These are phyloP conservation scores for Fusarium sp. DNA, from an alignment of 2,329 filamentous ascomycete genomes.

Conservation along the genomic window DNA sequence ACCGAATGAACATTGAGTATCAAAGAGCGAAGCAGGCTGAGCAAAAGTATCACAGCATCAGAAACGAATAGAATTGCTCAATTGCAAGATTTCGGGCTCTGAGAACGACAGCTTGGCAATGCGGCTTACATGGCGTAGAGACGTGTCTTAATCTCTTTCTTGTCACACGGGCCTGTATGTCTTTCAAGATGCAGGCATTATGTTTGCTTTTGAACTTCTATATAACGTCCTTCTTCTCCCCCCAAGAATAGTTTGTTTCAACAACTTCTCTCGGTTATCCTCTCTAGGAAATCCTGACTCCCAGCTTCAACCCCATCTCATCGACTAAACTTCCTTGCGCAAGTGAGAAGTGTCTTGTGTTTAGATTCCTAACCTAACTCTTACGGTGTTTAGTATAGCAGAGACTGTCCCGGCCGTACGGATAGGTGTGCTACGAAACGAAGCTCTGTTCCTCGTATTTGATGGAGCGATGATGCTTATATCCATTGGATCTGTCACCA, in stretches of 20 bases:
- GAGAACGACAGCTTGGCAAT: neutral
- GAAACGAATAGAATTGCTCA: neutral
- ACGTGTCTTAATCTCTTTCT: neutral
- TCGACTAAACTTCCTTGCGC: neutral
- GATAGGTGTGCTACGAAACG: slow-evolving; percentile 26
- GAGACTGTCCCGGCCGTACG: slow-evolving; percentile 27
- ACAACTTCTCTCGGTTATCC: neutral
- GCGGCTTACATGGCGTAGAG: neutral
- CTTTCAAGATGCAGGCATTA: neutral
- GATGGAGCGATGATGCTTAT: slow-evolving; percentile 30
- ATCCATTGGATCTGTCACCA: slow-evolving; percentile 19
- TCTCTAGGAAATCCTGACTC: too few relatives aligned
- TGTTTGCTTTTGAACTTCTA: neutral
- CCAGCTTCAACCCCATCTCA: neutral
- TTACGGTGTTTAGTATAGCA: slow-evolving; percentile 7
- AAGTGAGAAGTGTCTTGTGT: rapidly evolving
- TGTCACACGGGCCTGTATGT: neutral
- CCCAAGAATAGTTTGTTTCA: neutral
- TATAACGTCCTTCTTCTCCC: neutral
- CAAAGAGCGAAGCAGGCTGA: neutral
- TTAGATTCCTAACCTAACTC: neutral
- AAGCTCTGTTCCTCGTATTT: slow-evolving; percentile 30
- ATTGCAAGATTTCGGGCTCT: neutral
- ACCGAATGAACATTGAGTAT: neutral
- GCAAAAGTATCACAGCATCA: neutral